Evolutionary conservation across 495 filamentous ascomycete genomes (phyloP).

Genomic region (Parathielavia appendiculata): DNA sequence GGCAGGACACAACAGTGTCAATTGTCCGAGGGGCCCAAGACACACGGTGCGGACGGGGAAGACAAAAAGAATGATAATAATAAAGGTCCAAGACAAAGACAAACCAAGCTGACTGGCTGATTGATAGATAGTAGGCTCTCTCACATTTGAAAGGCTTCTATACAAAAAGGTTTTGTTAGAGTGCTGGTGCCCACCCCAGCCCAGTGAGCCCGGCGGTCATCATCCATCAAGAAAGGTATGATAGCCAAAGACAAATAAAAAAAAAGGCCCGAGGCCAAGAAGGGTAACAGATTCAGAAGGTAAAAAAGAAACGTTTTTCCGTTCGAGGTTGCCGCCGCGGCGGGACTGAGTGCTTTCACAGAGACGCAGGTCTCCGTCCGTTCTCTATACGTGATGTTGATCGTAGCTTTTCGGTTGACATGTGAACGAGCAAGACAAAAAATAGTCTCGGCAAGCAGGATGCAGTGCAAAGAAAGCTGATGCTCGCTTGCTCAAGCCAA

Average conservation of each 20-base stretch:
- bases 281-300: too few species aligned
- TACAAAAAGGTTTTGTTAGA: background rate
- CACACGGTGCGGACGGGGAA: too few species aligned
- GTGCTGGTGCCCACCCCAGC: background rate
- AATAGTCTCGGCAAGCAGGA: background rate
- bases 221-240: background rate
- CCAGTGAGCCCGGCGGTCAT: background rate
- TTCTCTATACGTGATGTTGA: conserved; percentile 15
- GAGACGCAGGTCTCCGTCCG: background rate
- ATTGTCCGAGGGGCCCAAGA: too few species aligned
- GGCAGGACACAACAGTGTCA: too few species aligned
- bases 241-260: background rate
- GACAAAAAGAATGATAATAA: too few species aligned
- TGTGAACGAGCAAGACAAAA: background rate
- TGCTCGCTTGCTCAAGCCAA: background rate
- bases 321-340: too few species aligned
- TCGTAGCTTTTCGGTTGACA: background rate
- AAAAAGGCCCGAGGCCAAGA: background rate
- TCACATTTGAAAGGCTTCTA: background rate
- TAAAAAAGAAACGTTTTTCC: too few species aligned
- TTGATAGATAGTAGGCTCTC: too few species aligned
- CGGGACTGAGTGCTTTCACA: too few species aligned
- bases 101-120: too few species aligned
- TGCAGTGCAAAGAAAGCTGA: conserved; percentile 15
- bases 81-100: too few species aligned